These are phyloP conservation scores for Aspergillus haitiensis DNA, from an alignment of 495 filamentous ascomycete genomes.

Conservation along the genomic window DNA sequence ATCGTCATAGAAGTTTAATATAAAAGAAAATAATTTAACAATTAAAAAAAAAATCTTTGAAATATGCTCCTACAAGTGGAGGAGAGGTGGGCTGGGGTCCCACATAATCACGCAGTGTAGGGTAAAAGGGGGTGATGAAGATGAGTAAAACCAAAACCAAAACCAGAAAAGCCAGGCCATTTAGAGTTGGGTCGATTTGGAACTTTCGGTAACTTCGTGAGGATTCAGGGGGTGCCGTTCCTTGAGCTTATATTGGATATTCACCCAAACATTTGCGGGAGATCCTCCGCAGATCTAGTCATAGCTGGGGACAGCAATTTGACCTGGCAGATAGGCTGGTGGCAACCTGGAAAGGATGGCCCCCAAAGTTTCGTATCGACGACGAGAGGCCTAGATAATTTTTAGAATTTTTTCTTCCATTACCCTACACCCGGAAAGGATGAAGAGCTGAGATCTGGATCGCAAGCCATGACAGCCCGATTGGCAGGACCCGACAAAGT, in stretches of 20 bases:
- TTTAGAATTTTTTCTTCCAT: background rate
- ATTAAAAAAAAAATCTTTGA: too few relatives aligned
- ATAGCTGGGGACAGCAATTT: constrained; percentile 3
- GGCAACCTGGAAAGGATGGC: background rate
- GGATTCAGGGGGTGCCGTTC: constrained; percentile 24
- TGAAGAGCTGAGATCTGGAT: constrained; percentile 4
- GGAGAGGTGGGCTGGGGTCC: too few relatives aligned
- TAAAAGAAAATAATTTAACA: background rate
- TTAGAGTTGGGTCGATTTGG: constrained; percentile 22
- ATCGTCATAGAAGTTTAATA: background rate
- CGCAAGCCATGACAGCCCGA: constrained; percentile 2
- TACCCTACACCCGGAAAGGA: background rate
- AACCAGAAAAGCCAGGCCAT: constrained; percentile 6
- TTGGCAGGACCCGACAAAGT: constrained; percentile 33
- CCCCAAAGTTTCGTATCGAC: background rate
- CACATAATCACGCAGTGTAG: constrained; percentile 5
- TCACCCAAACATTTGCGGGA: constrained; percentile 43
- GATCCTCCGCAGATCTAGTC: constrained; percentile 47
- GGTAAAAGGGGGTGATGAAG: background rate
- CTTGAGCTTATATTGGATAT: constrained; percentile 32
- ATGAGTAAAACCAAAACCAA: constrained; percentile 4
- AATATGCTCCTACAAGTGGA: too few relatives aligned
- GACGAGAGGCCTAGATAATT: background rate
- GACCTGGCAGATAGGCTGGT: background rate
- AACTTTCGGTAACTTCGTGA: constrained; percentile 31